Evolutionary conservation across 78 protist genomes (phyloP).

Genomic region (Dictyostelium intermedium): DNA sequence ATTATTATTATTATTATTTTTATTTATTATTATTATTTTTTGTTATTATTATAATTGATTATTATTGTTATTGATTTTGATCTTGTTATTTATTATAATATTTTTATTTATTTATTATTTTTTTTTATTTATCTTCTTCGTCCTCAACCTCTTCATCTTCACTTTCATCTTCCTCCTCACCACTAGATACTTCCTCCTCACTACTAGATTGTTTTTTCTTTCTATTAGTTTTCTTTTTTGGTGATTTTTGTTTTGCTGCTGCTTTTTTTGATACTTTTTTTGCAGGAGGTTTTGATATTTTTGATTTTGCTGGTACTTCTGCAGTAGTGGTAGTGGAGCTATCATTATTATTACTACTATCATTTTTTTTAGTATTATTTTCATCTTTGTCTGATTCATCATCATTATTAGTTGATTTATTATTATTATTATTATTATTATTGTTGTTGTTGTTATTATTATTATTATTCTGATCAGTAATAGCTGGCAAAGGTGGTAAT

Average conservation of each 20-base stretch:
- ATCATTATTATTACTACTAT: not conserved
- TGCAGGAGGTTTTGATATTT: not conserved
- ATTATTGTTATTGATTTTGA: not conserved
- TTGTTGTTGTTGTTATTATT: not conserved
- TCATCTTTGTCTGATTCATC: not conserved
- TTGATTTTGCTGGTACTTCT: not conserved
- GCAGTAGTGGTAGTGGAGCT: not conserved
- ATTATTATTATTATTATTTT: too few species aligned
- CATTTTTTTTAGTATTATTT: not conserved
- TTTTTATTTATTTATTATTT: not conserved
- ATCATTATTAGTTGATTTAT: not conserved
- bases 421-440: not conserved
- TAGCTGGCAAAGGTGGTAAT: conserved; percentile 16
- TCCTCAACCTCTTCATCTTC: not conserved
- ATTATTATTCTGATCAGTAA: not conserved
- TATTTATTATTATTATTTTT: too few species aligned
- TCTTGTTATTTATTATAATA: not conserved
- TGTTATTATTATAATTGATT: not conserved
- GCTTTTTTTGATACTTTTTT: not conserved
- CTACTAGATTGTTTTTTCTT: not conserved
- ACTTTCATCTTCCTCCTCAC: conserved; percentile 7
- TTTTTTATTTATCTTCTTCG: not conserved
- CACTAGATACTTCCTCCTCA: not conserved
- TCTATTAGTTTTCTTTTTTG: not conserved
- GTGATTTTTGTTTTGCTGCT: not conserved